Evolutionary conservation across 495 filamentous ascomycete genomes (phyloP), one percentile per base, ranked within the genome.

Genomic region (Podospora appendiculata): DNA sequence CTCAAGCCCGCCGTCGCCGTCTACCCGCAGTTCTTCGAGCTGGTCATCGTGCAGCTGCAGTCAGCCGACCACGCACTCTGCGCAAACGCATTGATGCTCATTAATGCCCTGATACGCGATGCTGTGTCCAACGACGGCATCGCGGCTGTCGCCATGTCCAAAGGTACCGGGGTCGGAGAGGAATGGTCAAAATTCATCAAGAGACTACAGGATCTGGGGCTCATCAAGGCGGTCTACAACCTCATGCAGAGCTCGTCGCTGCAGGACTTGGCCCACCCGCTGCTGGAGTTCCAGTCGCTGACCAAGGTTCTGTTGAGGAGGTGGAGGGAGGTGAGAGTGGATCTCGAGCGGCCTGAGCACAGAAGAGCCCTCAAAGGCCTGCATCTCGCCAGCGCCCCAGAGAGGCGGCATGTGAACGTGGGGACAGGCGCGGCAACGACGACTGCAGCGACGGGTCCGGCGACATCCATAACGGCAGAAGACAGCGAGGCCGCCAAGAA

Each of bases 131-230:
- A 83, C 65, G 89, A 92, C 47, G 75, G 18, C 13, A 57, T 47
- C 47, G 16, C 36, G 46, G 59, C 48, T 47, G 82, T 80, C 44
- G 60, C 66, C 8, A 39, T 25, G 4, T 17, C 53, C 14, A 73
- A 66, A 58, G 61, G 58, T 1, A 56, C 46, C 50, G 72, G 66
- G 1, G 60, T 64, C 8, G 78, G 75, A 19, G 80, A 82, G 58
- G 91, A 97, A 63, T 99, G 94, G 94, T 88, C 90, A 13, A 90
- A 86, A 54, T 95, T 97, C 61, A 92, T 99, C 51, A 94, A 94
- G 69, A 78, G 81, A 58, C 69, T 97, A 51, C 94, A 97, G 63
- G 92, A 97, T 68, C 70, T 96, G 19, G 94, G 93, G 0, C 82
- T 96, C 39, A 96, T 97, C 52, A 89, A 90, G 58, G 87, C 88